Conservation (phyloP, 1,139 yeast species). For the Citeromyces hawaiiensis region DNA sequence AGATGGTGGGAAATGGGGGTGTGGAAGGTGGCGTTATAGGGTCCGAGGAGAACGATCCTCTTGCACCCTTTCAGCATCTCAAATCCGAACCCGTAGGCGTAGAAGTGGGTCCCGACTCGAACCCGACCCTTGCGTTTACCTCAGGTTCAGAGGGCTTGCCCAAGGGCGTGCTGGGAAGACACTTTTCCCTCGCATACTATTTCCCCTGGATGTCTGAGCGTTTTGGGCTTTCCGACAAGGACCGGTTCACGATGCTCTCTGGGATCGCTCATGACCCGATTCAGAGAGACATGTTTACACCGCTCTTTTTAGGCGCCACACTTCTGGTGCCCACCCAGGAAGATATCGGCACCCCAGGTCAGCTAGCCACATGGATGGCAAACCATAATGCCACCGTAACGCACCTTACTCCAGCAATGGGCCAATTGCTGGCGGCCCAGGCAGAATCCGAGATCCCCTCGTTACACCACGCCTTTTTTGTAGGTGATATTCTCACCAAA, state of each 20-base stretch:
- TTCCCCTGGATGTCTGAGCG: conserved; percentile 97
- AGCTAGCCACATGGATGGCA: conserved; percentile 95
- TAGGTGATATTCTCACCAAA: conserved; percentile 93
- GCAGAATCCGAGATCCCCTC: conserved; percentile 82
- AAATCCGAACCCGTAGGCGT: conserved; percentile 64
- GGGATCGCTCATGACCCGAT: conserved; percentile 99
- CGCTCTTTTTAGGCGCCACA: conserved; percentile 89
- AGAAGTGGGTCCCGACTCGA: conserved; percentile 94
- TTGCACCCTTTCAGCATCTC: conserved; percentile 29
- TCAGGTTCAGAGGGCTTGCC: conserved; percentile 98
- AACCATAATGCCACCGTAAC: conserved; percentile 88
- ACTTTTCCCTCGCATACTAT: conserved; percentile 89
- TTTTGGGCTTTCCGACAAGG: conserved; percentile 65
- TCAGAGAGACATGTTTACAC: conserved; percentile 98
- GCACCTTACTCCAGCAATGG: conserved; percentile 98
- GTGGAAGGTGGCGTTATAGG: conserved; percentile 60
- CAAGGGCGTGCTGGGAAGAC: conserved; percentile 97
- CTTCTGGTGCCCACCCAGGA: conserved; percentile 89
- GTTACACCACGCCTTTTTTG: conserved; percentile 93
- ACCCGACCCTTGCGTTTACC: conserved; percentile 95
- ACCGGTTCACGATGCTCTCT: conserved; percentile 90
- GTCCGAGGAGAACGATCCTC: conserved; percentile 27
- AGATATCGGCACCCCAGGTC: conserved; percentile 97
- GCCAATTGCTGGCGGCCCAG: conserved; percentile 90
- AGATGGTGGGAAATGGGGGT: too few species aligned